A percentile compares a stretch with the other conserved stretches of the same genome.
Evolutionary conservation across 345 rosid genomes (phyloP).

Genomic region (Euphorbia lathyris): DNA sequence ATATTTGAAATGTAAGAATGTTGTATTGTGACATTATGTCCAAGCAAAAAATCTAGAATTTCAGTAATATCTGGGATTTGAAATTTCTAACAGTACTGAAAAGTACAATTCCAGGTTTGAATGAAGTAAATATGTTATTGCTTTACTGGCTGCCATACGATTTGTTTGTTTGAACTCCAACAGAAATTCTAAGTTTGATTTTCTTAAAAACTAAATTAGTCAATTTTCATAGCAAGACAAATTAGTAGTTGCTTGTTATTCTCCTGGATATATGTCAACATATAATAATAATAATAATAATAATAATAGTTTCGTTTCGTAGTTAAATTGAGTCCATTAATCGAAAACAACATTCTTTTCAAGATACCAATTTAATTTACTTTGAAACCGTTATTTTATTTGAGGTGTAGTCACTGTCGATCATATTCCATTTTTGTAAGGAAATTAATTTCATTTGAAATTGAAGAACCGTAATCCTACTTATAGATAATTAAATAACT

Average conservation of each 20-base stretch:
- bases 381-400: neutral
- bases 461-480: neutral
- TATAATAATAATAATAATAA: too few relatives aligned
- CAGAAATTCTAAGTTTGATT: too few relatives aligned
- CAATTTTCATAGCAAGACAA: neutral
- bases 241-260: neutral
- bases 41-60: too few relatives aligned
- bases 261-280: neutral
- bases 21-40: too few relatives aligned
- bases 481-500: too few relatives aligned
- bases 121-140: too few relatives aligned
- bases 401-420: neutral
- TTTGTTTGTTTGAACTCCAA: too few relatives aligned
- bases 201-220: neutral
- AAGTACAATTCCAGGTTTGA: too few relatives aligned
- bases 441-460: neutral
- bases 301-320: neutral
- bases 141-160: too few relatives aligned
- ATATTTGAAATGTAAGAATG: too few relatives aligned
- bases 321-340: neutral
- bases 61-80: too few relatives aligned
- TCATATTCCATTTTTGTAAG: neutral
- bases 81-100: too few relatives aligned
- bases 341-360: neutral
- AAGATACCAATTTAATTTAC: neutral